Evolutionary conservation across 306 rosid genomes (phyloP).

Genomic region (Pterocarpus santalinus): DNA sequence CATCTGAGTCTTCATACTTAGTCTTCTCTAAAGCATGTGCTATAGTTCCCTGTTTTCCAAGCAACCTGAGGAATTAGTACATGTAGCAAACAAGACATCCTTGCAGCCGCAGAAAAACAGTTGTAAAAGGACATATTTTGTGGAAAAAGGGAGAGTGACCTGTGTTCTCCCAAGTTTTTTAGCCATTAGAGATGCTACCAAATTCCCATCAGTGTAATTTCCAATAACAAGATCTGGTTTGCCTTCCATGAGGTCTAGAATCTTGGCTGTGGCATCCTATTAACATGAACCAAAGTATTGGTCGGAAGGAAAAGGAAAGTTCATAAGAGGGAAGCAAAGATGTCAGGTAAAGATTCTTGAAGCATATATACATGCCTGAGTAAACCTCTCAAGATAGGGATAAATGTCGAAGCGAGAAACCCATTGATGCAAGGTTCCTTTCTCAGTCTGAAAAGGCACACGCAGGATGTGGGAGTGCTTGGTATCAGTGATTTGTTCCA

Average conservation of each 20-base stretch:
- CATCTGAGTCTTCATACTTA: slow-evolving; percentile 91
- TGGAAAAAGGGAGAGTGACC: slow-evolving; percentile 49
- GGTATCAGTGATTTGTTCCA: slow-evolving; percentile 77
- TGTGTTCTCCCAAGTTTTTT: slow-evolving; percentile 81
- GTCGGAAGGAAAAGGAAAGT: slow-evolving; percentile 1
- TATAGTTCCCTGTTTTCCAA: slow-evolving; percentile 73
- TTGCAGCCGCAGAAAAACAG: neutral
- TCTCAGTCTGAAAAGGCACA: slow-evolving; percentile 78
- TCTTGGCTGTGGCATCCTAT: slow-evolving; percentile 77
- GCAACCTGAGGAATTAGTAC: slow-evolving; percentile 23
- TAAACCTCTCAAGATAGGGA: slow-evolving; percentile 84
- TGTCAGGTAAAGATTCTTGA: slow-evolving; percentile 12
- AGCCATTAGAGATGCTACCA: slow-evolving; percentile 89
- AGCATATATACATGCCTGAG: slow-evolving; percentile 57
- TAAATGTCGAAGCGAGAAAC: slow-evolving; percentile 92
- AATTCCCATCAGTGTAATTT: slow-evolving; percentile 91
- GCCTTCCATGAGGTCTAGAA: slow-evolving; percentile 74
- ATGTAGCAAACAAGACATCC: slow-evolving; percentile 20
- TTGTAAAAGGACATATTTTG: neutral
- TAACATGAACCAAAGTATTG: slow-evolving; percentile 15
- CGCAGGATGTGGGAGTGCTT: slow-evolving; percentile 75
- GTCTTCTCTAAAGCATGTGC: slow-evolving; percentile 97
- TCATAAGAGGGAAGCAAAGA: neutral
- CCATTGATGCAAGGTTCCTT: slow-evolving; percentile 73
- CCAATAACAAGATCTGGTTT: slow-evolving; percentile 88